These are phyloP conservation scores for Rhodocollybia butyracea DNA, from an alignment of 768 basidiomycete species.

Conservation along the genomic window DNA sequence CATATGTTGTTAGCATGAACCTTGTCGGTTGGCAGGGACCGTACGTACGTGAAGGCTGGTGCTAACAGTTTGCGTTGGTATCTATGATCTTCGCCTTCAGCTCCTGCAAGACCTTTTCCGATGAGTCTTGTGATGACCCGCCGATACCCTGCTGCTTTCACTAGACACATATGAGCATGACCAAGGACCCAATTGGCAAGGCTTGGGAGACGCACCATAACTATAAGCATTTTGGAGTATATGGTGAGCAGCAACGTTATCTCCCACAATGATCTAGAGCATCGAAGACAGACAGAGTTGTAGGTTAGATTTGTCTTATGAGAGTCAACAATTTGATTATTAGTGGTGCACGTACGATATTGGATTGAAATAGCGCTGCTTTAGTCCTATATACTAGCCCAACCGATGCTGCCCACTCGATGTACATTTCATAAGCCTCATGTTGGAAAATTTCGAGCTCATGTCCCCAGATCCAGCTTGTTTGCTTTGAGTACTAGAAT, in stretches of 20 bases:
- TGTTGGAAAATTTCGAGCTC: constrained; percentile 31
- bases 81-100: constrained; percentile 34
- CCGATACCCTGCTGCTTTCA: constrained; percentile 27
- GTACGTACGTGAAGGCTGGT: constrained; percentile 33
- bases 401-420: constrained; percentile 26
- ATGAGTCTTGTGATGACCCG: constrained; percentile 30
- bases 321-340: not conserved
- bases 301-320: not conserved
- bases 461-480: constrained; percentile 33
- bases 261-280: constrained; percentile 32
- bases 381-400: constrained; percentile 34
- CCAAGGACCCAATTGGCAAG: not conserved
- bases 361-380: constrained; percentile 33
- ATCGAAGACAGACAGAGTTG: no score
- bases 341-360: constrained; percentile 27
- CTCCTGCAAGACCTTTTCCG: constrained; percentile 33
- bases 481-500: not conserved
- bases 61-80: constrained; percentile 30
- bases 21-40: not conserved
- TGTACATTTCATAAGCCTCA: constrained; percentile 29
- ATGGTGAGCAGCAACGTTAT: constrained; percentile 33
- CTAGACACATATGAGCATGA: constrained; percentile 5
- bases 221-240: constrained; percentile 32
- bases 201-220: constrained; percentile 21
- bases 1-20: not conserved